These are phyloP conservation scores for Torulaspora indica DNA, from an alignment of 805 yeast species.

Conservation along the genomic window DNA sequence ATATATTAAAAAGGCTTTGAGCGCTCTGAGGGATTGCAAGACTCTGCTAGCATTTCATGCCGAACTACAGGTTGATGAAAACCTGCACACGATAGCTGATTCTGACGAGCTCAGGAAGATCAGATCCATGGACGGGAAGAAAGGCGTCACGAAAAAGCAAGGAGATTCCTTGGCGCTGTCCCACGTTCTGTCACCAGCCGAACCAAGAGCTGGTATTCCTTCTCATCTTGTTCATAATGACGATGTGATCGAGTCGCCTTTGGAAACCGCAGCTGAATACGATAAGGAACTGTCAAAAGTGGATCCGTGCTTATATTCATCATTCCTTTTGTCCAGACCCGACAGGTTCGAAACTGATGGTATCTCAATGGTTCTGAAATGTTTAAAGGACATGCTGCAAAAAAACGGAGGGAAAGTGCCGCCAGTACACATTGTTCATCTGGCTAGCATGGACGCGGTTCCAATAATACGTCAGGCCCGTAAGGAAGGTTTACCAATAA, in stretches of 20 bases:
- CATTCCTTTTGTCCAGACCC: slow-evolving; percentile 82
- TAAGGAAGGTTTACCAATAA: slow-evolving; percentile 51
- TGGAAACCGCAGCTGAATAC: slow-evolving; percentile 41
- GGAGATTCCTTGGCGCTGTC: slow-evolving; percentile 51
- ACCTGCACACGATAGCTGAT: slow-evolving; percentile 34
- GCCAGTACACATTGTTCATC: slow-evolving; percentile 83
- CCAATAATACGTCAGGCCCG: slow-evolving; percentile 69
- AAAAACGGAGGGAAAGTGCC: slow-evolving; percentile 43
- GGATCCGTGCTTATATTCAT: slow-evolving; percentile 61
- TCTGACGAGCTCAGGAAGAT: slow-evolving; percentile 22
- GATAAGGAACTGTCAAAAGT: slow-evolving; percentile 41
- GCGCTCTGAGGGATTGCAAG: slow-evolving; percentile 51
- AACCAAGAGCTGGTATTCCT: slow-evolving; percentile 50
- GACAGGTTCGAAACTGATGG: slow-evolving; percentile 85
- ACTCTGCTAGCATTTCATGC: slow-evolving; percentile 91
- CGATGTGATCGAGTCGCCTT: slow-evolving; percentile 36
- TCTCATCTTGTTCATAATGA: slow-evolving; percentile 33
- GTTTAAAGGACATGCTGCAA: slow-evolving; percentile 41
- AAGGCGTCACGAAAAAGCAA: slow-evolving; percentile 47
- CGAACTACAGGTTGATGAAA: slow-evolving; percentile 60
- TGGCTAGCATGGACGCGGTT: slow-evolving; percentile 79
- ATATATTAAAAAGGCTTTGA: slow-evolving; percentile 66
- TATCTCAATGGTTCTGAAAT: slow-evolving; percentile 61
- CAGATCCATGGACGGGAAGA: slow-evolving; percentile 13
- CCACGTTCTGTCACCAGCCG: slow-evolving; percentile 53